A percentile compares a stretch with the other conserved stretches of the same genome.
Evolutionary conservation across 108 stramenopile species (phyloP).

Genomic region (Discostella stelligeroides): DNA sequence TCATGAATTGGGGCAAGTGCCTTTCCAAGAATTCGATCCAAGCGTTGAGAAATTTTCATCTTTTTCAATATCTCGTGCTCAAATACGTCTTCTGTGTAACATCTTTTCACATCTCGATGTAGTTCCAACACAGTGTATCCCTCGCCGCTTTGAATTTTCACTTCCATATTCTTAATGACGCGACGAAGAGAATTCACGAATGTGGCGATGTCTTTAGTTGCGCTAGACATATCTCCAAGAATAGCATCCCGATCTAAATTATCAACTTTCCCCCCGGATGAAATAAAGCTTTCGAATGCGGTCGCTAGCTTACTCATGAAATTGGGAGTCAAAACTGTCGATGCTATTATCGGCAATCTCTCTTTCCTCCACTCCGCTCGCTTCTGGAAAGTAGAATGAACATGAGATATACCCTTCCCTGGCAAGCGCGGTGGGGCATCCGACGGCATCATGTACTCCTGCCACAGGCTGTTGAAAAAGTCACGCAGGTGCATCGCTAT

Average conservation of each 20-base stretch:
- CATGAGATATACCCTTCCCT: conserved; percentile 45
- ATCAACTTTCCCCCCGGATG: conserved; percentile 74
- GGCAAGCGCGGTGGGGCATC: conserved; percentile 58
- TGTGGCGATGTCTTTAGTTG: conserved; percentile 38
- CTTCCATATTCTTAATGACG: conserved; percentile 27
- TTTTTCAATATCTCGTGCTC: conserved; percentile 60
- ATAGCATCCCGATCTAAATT: conserved; percentile 62
- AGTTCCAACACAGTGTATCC: conserved; percentile 75
- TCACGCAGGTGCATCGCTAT: conserved; percentile 84
- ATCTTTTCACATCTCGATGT: conserved; percentile 61
- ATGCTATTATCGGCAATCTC: conserved; percentile 66
- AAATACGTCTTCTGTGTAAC: conserved; percentile 72
- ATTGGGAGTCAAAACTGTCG: conserved; percentile 60
- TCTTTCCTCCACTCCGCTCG: conserved; percentile 63
- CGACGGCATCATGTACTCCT: conserved; percentile 82
- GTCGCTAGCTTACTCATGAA: conserved; percentile 49
- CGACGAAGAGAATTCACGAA: conserved; percentile 34
- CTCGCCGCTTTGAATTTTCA: conserved; percentile 32
- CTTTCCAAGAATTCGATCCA: conserved; percentile 80
- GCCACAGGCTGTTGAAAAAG: conserved; percentile 87
- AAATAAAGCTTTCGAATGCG: conserved; percentile 57
- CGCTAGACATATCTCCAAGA: conserved; percentile 54
- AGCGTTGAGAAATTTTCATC: conserved; percentile 58
- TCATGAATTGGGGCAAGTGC: conserved; percentile 77
- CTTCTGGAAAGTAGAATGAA: conserved; percentile 55